Base-by-base conservation (phyloP, 495 filamentous ascomycete species). In the Penicillium canariense region DNA sequence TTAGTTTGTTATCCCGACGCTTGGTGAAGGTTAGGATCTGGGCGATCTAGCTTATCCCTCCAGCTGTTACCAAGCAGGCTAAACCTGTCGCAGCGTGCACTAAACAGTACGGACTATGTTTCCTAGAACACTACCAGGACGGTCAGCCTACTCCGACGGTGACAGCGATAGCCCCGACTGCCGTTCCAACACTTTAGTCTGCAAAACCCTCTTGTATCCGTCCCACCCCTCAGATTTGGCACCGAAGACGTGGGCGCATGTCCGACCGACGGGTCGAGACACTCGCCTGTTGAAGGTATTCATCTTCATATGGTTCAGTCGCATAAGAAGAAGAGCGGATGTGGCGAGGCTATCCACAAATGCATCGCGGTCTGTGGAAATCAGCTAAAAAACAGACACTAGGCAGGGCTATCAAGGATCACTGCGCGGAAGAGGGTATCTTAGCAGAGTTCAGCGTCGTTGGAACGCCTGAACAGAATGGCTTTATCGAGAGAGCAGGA, bases 251-350 rank as follows among this genome's bases (percentile, higher is more conserved):
- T 7, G 20, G 20, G 1, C 20, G 38, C 11, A 38, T 38, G 2
- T 15, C 14, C 31, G 15, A 38, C 0, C 3, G 15, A 1, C 14
- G 20, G 1, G 27, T 50, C 1, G 10, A 38, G 12, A n/a, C 17
- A 4, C 10, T 38, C 3, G 47, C 31, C 51, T 15, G 10, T 56
- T 7, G 54, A 58, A n/a, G 55, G 48, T 9, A 58, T 58, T 3
- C 42, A 43, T 2, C 45, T 48, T 20, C 49, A 58, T n/a, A 28
- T 31, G 7, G n/a, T 25, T 1, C 2, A 23, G 20, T 36, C 49
- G 4, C 44, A 52, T 27, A 5, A 6, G 22, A 26, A 25, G 2
- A 52, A 58, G 25, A 35, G 14, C n/a, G 40, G 31, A 3, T 51
- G 40, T 38, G 18, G 42, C n/a, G 14, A 43, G 5, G 49, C 43